Evolutionary conservation across 805 yeast species (phyloP), one percentile per base, ranked within the genome.

Genomic region (Sugiyamaella mastotermitis): DNA sequence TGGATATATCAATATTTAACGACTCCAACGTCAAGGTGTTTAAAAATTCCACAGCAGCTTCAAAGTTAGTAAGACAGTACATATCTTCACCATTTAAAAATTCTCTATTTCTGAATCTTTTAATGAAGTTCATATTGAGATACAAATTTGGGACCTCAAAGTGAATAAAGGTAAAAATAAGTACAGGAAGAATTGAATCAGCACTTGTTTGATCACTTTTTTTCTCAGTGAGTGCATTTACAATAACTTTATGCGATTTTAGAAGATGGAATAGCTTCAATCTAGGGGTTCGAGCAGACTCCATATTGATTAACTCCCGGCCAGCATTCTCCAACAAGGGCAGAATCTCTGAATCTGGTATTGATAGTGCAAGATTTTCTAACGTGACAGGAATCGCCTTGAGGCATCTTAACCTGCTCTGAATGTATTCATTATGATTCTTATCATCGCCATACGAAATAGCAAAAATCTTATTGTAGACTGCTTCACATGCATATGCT

Each of bases 61-160:
- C 71, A 26, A 64, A 50, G 41, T 66, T 66, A 14, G 72, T 66
- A 27, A 66, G 48, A 43, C 69, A 63, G 45, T 66, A 66, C 25
- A 59, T 52, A 6, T 57, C 45, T 37, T 64, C 68, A 15, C 71
- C 71, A 18, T 50, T 46, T 9, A 65, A 37, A 5, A 48, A 48
- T 5, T 47, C 39, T 5, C 46, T 38, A 25, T 65, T 58, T 19
- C 71, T 53, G 46, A 64, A 66, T 27, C 71, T 52, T 29, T 57
- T 58, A 33, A 65, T 58, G 46, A 56, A 66, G 25, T 53, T 34
- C 32, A 65, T 46, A 39, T 63, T 64, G 16, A 58, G 56, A 54
- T 60, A 59, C 37, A 62, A 43, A 38, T 59, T 47, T 2, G 60
- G 53, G n/a, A 52, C 47, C 19, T 52, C 47, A 28, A 53, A 51